Conservation (phyloP, 2,329 filamentous ascomycete species). For the Phaeophleospora eucalypticola region DNA sequence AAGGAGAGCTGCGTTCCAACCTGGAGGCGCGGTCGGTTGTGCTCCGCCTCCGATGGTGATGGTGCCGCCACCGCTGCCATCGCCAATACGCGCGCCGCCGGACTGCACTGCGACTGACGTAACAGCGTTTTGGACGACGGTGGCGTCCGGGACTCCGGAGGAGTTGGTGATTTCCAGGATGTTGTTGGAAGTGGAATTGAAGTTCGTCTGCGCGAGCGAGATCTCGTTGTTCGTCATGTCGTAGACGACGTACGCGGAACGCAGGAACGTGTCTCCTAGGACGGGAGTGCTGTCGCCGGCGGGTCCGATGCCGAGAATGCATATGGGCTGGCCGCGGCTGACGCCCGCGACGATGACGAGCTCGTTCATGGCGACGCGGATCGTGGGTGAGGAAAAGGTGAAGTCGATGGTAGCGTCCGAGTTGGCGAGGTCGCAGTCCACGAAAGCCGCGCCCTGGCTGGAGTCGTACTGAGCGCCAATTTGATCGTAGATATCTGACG, state of each 20-base stretch:
- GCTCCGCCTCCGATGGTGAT: slow-evolving; percentile 15
- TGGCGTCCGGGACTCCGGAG: slow-evolving; percentile 51
- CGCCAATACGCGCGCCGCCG: slow-evolving; percentile 41
- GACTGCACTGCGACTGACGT: slow-evolving; percentile 43
- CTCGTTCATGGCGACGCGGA: slow-evolving; percentile 53
- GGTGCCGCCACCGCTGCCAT: slow-evolving; percentile 12
- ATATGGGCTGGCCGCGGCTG: slow-evolving; percentile 38
- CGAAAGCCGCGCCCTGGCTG: slow-evolving; percentile 44
- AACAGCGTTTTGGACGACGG: slow-evolving; percentile 48
- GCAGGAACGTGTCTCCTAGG: slow-evolving; percentile 60
- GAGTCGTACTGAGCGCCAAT: slow-evolving; percentile 41
- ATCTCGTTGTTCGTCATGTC: slow-evolving; percentile 59
- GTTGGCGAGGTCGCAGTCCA: slow-evolving; percentile 52
- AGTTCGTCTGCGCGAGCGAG: slow-evolving; percentile 57
- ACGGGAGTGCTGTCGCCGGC: slow-evolving; percentile 47
- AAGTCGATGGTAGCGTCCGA: slow-evolving; percentile 51
- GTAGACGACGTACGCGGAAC: slow-evolving; percentile 61
- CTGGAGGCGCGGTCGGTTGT: slow-evolving; percentile 25
- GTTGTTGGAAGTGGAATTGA: slow-evolving; percentile 52
- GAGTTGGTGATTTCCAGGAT: slow-evolving; percentile 54
- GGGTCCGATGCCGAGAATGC: slow-evolving; percentile 51
- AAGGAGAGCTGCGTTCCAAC: slow-evolving; percentile 25
- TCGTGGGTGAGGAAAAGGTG: slow-evolving; percentile 53
- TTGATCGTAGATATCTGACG: slow-evolving; percentile 39
- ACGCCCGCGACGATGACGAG: slow-evolving; percentile 51